Evolutionary conservation across 345 rosid genomes (phyloP), one percentile per base, ranked within the genome.

Genomic region (Brassica carinata): DNA sequence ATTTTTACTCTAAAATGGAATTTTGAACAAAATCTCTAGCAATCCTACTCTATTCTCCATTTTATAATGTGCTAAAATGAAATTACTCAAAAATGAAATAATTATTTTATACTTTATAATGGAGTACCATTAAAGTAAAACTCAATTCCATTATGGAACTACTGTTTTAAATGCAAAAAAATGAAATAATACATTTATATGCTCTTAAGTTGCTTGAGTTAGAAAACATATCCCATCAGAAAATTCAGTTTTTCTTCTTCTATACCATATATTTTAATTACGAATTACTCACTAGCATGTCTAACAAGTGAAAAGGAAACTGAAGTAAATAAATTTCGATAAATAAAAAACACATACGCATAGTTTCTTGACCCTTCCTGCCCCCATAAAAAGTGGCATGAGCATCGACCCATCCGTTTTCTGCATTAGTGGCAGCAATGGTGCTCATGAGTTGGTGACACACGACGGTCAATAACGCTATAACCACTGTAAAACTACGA

Each of bases 351-450:
- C 3, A 76, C 67, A 26, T 64, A 71, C 81, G 36, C 65, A 78
- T 70, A 36, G 81, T 78, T 64, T 72, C 77, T 78, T 30, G 45
- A n/a, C 77, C 77, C 19, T 26, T 19, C 6, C 23, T 10, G 23
- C 53, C 77, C 29, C 77, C 77, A 31, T 78, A 71, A 63, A 78
- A 78, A 14, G 82, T 78, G 38, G 82, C 82, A 17, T 17, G 82
- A 23, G 82, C 77, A 23, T 78, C 57, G 14, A 23, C 14, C 75
- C 77, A 71, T 7, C 48, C 18, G 23, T 31, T 2, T 53, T 51
- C 31, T 19, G 3, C 29, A 34, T 2, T 43, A 29, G 1, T 73
- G 30, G 53, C 14, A 38, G 15, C 5, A 36, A 4, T 29, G 29
- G 27, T 53, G 34, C 15, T 66, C 61, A 59, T 68, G 61, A 58